phyloP scores from a whole-genome alignment of 805 yeast genomes.

The Wickerhamiella kurtzmanii region DNA sequence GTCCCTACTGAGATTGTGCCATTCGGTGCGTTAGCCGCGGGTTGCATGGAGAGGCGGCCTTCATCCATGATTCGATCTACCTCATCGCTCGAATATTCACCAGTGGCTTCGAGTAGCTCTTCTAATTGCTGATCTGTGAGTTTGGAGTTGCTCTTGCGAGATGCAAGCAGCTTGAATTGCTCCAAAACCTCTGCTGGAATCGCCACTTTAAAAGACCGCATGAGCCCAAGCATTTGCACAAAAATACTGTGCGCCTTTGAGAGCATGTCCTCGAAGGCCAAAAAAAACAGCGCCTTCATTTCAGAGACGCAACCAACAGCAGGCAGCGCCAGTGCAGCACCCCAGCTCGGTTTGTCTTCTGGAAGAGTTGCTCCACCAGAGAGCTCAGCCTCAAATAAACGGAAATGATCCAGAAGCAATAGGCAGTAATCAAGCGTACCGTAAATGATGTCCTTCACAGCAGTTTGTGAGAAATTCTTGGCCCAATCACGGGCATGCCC shows the following conservation, averaged over 20 bases:
- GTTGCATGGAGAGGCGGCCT: not conserved
- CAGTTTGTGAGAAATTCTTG: conserved; percentile 37
- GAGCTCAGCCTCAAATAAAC: conserved; percentile 31
- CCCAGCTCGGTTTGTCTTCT: conserved; percentile 10
- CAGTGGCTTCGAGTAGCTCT: conserved; percentile 34
- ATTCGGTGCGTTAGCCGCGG: not conserved
- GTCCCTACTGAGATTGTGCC: no score
- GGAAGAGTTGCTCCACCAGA: conserved; percentile 2
- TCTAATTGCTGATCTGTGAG: conserved; percentile 52
- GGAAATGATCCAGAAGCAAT: conserved; percentile 49
- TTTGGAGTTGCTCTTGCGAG: conserved; percentile 56
- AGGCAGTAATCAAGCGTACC: conserved; percentile 74
- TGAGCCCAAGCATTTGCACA: conserved; percentile 19
- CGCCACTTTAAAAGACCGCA: conserved; percentile 28
- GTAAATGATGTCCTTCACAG: conserved; percentile 68
- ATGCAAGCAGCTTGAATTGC: conserved; percentile 31
- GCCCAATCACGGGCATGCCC: conserved; percentile 68
- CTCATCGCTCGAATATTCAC: conserved; percentile 6
- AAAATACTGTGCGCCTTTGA: conserved; percentile 15
- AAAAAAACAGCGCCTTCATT: conserved; percentile 66
- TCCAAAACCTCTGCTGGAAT: conserved; percentile 42
- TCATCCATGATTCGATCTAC: conserved; percentile 6
- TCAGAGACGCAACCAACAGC: conserved; percentile 47
- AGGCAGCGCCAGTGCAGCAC: conserved; percentile 26
- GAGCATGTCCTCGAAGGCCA: conserved; percentile 65